These are phyloP conservation scores for Leccinum fuscescens DNA, from an alignment of 1,284 basidiomycete genomes.

Conservation along the genomic window DNA sequence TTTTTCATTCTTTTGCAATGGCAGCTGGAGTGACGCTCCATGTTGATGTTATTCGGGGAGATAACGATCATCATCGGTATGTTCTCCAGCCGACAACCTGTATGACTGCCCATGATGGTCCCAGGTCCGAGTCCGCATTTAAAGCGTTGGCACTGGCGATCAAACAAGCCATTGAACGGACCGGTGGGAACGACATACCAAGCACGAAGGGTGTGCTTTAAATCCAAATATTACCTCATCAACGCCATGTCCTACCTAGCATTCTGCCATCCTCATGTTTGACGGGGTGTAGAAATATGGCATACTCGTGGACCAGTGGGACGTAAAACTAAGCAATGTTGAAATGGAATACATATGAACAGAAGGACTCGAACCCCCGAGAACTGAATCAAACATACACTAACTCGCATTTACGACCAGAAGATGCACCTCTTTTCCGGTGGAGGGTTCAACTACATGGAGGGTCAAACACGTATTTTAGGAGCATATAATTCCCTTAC, in stretches of 20 bases:
- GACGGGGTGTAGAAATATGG: neutral
- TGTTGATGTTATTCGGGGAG: slow-evolving; percentile 89
- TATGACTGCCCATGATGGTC: slow-evolving; percentile 3
- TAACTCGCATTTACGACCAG: slow-evolving; percentile 44
- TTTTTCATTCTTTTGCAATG: slow-evolving; percentile 92
- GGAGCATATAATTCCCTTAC: slow-evolving; percentile 34
- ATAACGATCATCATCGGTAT: slow-evolving; percentile 97
- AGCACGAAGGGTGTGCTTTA: slow-evolving; percentile 94
- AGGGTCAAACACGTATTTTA: slow-evolving; percentile 15
- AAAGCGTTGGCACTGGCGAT: slow-evolving; percentile 97
- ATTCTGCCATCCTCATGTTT: neutral
- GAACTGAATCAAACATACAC: slow-evolving; percentile 9
- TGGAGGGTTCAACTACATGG: slow-evolving; percentile 60
- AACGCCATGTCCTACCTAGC: neutral
- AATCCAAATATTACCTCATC: slow-evolving; percentile 21
- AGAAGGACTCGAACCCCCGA: slow-evolving; percentile 3
- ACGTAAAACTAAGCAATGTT: neutral
- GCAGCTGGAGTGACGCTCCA: slow-evolving; percentile 91
- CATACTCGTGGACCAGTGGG: neutral
- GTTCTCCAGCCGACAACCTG: slow-evolving; percentile 22
- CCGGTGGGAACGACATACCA: slow-evolving; percentile 90
- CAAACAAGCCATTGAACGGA: slow-evolving; percentile 87
- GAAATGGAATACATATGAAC: slow-evolving; percentile 22
- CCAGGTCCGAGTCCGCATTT: slow-evolving; percentile 93
- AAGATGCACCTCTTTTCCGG: slow-evolving; percentile 64